Evolutionary conservation across 345 rosid species (phyloP).

Genomic region (Turritis glabra): DNA sequence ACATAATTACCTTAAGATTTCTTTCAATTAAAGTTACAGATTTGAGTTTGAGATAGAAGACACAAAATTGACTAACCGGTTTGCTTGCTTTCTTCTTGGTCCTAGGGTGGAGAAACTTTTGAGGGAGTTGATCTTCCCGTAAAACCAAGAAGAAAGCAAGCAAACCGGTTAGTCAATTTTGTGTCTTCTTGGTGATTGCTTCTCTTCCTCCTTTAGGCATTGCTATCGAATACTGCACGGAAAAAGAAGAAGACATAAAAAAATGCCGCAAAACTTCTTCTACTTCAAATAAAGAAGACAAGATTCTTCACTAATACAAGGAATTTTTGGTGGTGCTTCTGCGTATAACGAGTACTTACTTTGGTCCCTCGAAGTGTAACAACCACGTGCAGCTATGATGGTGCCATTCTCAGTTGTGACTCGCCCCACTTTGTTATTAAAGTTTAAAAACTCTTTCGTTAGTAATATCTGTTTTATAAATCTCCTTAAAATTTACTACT

Average conservation of each 20-base stretch:
- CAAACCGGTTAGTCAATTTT: constrained; percentile 51
- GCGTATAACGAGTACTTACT: constrained; percentile 44
- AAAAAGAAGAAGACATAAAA: constrained; percentile 17
- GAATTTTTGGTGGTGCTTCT: neutral
- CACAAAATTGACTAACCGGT: constrained; percentile 44
- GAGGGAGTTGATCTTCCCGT: constrained; percentile 96
- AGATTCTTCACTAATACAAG: neutral
- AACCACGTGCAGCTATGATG: constrained; percentile 58
- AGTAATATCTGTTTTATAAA: too few relatives aligned
- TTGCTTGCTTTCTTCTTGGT: constrained; percentile 75
- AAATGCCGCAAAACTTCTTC: neutral
- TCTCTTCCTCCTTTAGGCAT: constrained; percentile 94
- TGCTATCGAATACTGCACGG: constrained; percentile 77
- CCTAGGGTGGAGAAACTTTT: constrained; percentile 77
- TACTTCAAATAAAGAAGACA: neutral
- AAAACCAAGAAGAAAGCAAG: constrained; percentile 70
- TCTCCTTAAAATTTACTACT: too few relatives aligned
- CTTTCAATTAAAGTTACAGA: neutral
- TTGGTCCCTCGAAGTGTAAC: constrained; percentile 77
- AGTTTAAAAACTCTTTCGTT: too few relatives aligned
- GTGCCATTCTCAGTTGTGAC: constrained; percentile 88
- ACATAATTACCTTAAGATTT: neutral
- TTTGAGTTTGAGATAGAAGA: neutral
- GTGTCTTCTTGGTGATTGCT: constrained; percentile 64
- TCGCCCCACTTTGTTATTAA: too few relatives aligned